phyloP scores from a whole-genome alignment of 371 early-diverging fungal species.

The Chytridiales sp. region DNA sequence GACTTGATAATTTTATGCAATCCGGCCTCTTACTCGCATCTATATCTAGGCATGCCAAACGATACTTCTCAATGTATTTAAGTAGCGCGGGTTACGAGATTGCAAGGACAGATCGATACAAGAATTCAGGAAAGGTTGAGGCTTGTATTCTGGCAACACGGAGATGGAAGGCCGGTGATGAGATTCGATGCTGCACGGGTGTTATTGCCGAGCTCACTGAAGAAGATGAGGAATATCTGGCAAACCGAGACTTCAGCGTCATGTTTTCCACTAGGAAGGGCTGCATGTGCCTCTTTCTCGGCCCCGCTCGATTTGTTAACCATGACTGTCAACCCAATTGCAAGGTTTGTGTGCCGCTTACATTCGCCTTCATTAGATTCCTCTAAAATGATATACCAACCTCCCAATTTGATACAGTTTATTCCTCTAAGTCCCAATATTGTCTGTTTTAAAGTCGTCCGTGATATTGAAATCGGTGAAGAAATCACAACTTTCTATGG shows the following conservation, averaged over 20 bases:
- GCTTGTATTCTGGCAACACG: slow-evolving; percentile 84
- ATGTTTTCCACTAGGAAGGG: slow-evolving; percentile 76
- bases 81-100: slow-evolving; percentile 81
- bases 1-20: too few species aligned
- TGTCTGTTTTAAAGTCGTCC: slow-evolving; percentile 75
- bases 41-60: slow-evolving; percentile 52
- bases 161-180: slow-evolving; percentile 71
- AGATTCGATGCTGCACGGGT: slow-evolving; percentile 75
- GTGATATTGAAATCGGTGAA: slow-evolving; percentile 75
- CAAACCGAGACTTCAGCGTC: slow-evolving; percentile 81
- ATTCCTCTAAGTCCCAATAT: slow-evolving; percentile 52
- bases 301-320: slow-evolving; percentile 94
- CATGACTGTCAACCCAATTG: slow-evolving; percentile 93
- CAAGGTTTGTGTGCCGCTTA: slow-evolving; percentile 44
- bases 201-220: slow-evolving; percentile 70
- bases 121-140: slow-evolving; percentile 68
- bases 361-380: neutral
- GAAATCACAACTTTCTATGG: slow-evolving; percentile 89
- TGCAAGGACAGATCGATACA: slow-evolving; percentile 67
- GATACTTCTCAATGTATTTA: slow-evolving; percentile 75
- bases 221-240: slow-evolving; percentile 68
- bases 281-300: slow-evolving; percentile 80
- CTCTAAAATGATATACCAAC: neutral
- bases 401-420: slow-evolving; percentile 48
- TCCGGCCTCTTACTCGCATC: neutral